Evolutionary conservation across 2,329 filamentous ascomycete genomes (phyloP).

Genomic region (Trichothecium sympodiale): DNA sequence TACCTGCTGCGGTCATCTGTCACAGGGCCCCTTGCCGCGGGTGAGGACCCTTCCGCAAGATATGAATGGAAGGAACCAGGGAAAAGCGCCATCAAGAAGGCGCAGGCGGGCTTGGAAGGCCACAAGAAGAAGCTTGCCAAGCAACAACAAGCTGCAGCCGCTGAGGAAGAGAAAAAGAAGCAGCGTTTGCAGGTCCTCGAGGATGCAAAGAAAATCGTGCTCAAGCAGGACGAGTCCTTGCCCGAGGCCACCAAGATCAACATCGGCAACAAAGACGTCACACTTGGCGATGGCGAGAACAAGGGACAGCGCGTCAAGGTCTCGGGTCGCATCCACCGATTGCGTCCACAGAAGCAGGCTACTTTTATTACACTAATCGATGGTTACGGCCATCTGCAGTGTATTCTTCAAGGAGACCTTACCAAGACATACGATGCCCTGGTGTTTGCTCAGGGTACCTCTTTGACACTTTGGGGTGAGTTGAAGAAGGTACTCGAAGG

Average conservation of each 20-base stretch:
- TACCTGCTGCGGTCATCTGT: conserved; percentile 61
- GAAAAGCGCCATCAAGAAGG: conserved; percentile 75
- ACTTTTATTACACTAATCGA: conserved; percentile 77
- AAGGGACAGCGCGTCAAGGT: conserved; percentile 54
- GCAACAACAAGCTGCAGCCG: conserved; percentile 60
- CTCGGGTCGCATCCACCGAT: conserved; percentile 70
- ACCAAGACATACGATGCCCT: conserved; percentile 88
- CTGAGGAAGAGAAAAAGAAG: conserved; percentile 62
- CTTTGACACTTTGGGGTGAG: conserved; percentile 73
- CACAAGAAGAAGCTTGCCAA: conserved; percentile 79
- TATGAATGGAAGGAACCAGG: conserved; percentile 71
- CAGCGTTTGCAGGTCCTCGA: conserved; percentile 57
- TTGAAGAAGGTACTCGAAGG: conserved; percentile 71
- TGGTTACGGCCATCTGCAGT: conserved; percentile 70
- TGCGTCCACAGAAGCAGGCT: conserved; percentile 71
- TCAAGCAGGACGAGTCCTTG: conserved; percentile 58
- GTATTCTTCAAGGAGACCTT: conserved; percentile 66
- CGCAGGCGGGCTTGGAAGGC: conserved; percentile 59
- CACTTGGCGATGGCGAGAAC: conserved; percentile 38
- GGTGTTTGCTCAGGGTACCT: conserved; percentile 78
- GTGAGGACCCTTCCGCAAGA: conserved; percentile 50
- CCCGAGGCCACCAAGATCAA: conserved; percentile 66
- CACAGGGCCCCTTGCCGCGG: conserved; percentile 46
- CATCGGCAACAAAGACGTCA: conserved; percentile 56
- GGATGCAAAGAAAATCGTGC: conserved; percentile 64